Base-by-base conservation (phyloP, 2,329 filamentous ascomycete genomes). In the Fusarium paranaense region DNA sequence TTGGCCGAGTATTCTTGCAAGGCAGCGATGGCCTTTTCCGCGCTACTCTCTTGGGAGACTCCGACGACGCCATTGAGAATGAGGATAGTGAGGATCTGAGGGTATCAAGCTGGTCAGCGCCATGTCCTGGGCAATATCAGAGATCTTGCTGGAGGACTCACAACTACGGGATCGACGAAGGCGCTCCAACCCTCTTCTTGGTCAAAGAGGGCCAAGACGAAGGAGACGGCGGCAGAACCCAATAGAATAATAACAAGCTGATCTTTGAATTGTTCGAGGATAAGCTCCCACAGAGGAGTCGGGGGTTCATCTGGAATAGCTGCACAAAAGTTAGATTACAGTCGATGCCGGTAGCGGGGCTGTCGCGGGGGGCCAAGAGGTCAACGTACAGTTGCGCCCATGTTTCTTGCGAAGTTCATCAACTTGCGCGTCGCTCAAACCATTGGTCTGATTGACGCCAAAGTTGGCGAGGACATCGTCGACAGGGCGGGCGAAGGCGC, bases 1-100 rank as follows among this genome's bases (percentile, higher is more conserved):
- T 98, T 99, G 80, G 97, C 97, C 33, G 96, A 98, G 86, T 99
- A 99, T 89, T 99, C 96, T 85, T 99, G 97, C 66, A 99, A 90
- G 52, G 97, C 97, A 30, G 97, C 95, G 82, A 99, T 99, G 61
- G 97, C 97, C 86, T 98, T 98, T 84, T 99, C 97, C 75, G 97
- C 97, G 81, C 95, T 98, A 85, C 94, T 98, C 87, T 99, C 97
- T 87, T 99, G 97, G 66, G 96, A 98, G 32, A 99, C 97, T 81
- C 97, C 97, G 74, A 99, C 97, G 76, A 99, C 93, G 71, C 97
- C 94, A 85, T 99, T 99, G 79, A 99, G 91, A 73, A 99, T 93
- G 54, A 99, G 89, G 80, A 99, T 99, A 30, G 96, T 98, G 74
- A 99, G 90, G 78, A 99, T 99, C 94, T 97, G 70, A 47, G 18